phyloP scores from a whole-genome alignment of 2,329 filamentous ascomycete genomes.

The Tolypocladium guangdongense region DNA sequence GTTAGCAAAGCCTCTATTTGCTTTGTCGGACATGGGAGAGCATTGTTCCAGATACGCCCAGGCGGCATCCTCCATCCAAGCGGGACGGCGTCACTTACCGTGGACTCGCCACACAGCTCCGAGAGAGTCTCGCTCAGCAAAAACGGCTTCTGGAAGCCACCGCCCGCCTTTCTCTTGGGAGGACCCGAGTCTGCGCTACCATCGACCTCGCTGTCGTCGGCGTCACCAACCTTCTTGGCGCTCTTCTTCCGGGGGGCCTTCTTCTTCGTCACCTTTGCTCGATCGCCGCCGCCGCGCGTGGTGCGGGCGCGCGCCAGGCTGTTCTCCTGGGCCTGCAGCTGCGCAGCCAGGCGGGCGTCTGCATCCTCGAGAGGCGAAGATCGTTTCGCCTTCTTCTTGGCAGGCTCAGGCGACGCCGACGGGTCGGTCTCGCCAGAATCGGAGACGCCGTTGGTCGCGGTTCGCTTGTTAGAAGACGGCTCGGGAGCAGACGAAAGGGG shows the following conservation, averaged over 20 bases:
- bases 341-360: constrained; percentile 78
- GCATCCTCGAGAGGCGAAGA: constrained; percentile 53
- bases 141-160: constrained; percentile 86
- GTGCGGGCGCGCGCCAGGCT: constrained; percentile 52
- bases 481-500: constrained; percentile 22
- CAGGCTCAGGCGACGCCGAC: constrained; percentile 33
- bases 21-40: background rate
- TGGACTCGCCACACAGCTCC: constrained; percentile 57
- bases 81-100: constrained; percentile 33
- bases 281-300: constrained; percentile 64
- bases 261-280: constrained; percentile 48
- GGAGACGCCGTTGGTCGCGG: constrained; percentile 21
- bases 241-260: constrained; percentile 61
- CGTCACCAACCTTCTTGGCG: constrained; percentile 60
- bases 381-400: constrained; percentile 58
- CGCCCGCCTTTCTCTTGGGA: constrained; percentile 71
- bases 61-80: background rate
- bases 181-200: constrained; percentile 45
- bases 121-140: constrained; percentile 60
- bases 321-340: constrained; percentile 89
- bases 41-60: background rate
- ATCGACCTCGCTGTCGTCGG: constrained; percentile 70
- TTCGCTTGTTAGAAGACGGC: constrained; percentile 22
- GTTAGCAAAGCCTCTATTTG: background rate
- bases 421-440: constrained; percentile 35